These are phyloP conservation scores for Cutaneotrichosporon cavernicola DNA, from an alignment of 1,284 basidiomycete genomes.

Conservation along the genomic window DNA sequence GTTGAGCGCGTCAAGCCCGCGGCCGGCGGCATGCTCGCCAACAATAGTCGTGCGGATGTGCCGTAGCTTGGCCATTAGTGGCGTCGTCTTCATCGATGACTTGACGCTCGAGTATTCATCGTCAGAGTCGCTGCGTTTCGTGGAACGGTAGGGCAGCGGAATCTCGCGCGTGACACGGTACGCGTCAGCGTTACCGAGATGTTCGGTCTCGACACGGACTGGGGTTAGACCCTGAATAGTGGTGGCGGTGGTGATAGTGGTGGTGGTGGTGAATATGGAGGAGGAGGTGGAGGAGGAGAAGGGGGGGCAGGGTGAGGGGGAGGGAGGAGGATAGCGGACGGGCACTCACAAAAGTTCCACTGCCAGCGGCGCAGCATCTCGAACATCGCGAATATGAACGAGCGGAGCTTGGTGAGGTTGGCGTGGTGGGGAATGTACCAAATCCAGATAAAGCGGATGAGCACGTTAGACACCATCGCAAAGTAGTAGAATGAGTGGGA, in stretches of 20 bases:
- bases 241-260: too few species aligned
- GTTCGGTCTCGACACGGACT: constrained; percentile 54
- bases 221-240: neutral
- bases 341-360: constrained; percentile 82
- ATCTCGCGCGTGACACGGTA: constrained; percentile 45
- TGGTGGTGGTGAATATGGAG: neutral
- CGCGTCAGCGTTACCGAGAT: constrained; percentile 50
- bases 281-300: neutral
- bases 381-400: constrained; percentile 68
- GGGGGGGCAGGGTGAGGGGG: neutral
- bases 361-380: constrained; percentile 80
- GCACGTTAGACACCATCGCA: constrained; percentile 62
- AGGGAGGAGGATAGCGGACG: constrained; percentile 31
- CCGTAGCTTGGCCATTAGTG: neutral
- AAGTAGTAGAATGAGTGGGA: constrained; percentile 56
- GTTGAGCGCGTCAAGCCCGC: constrained; percentile 41
- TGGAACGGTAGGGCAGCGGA: constrained; percentile 43
- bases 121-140: constrained; percentile 28
- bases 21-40: constrained; percentile 18
- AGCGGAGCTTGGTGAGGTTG: constrained; percentile 60
- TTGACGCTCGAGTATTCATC: constrained; percentile 23
- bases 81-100: neutral
- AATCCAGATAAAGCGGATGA: constrained; percentile 78
- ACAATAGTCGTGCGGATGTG: constrained; percentile 6
- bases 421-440: constrained; percentile 67